These are phyloP conservation scores for Athelia psychrophila DNA, from an alignment of 1,284 basidiomycete genomes.

Conservation along the genomic window DNA sequence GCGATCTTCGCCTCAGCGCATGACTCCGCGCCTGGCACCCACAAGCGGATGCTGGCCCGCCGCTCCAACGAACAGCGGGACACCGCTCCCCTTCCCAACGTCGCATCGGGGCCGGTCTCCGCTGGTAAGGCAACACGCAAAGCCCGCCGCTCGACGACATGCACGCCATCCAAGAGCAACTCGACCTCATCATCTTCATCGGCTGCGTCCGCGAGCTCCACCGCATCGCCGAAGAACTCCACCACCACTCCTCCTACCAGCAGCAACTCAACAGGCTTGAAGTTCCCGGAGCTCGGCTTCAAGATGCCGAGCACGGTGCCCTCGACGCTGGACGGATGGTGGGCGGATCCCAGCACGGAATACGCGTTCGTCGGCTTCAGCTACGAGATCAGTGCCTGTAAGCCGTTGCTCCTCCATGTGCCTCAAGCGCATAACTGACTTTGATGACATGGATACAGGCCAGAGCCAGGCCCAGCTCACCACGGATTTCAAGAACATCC, in stretches of 20 bases:
- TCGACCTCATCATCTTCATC: no score
- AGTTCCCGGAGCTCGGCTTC: neutral
- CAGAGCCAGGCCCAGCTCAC: constrained; percentile 47
- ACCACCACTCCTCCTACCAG: neutral
- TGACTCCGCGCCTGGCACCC: no score
- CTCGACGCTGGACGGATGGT: neutral
- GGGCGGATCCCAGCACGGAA: constrained; percentile 36
- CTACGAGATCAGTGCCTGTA: constrained; percentile 63
- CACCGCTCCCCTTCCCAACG: no score
- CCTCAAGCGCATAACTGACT: neutral
- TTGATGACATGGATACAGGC: constrained; percentile 30
- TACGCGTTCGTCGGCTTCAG: constrained; percentile 75
- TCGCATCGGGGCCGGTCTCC: no score
- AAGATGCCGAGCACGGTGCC: constrained; percentile 1
- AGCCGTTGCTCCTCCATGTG: constrained; percentile 15
- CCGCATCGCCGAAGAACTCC: no score
- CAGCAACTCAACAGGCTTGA: neutral
- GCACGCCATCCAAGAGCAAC: no score
- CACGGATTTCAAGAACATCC: constrained; percentile 62
- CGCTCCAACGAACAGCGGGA: no score
- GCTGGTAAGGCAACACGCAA: no score
- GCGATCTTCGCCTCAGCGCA: no score
- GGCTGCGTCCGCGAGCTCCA: no score
- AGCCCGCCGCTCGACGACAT: no score
- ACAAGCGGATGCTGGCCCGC: no score